A percentile compares a stretch with the other conserved stretches of the same genome.
These are phyloP conservation scores for Lentinula boryana DNA, from an alignment of 768 basidiomycete species.

Conservation along the genomic window DNA sequence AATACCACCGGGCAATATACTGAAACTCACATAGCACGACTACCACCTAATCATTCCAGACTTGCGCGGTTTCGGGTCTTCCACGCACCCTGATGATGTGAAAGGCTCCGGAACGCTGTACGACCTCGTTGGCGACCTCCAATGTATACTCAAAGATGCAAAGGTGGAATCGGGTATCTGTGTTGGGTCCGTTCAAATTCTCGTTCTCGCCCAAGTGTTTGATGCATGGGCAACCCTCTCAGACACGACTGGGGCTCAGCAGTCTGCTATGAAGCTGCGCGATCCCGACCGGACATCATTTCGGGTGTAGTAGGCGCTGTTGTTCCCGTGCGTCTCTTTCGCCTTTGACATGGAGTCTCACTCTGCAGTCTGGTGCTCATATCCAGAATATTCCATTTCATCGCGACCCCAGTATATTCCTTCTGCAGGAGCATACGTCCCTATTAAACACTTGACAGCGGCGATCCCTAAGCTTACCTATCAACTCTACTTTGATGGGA, in stretches of 20 bases:
- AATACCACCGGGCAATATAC: not conserved
- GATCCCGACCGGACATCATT: constrained; percentile 62
- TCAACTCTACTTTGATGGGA: constrained; percentile 53
- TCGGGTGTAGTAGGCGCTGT: constrained; percentile 50
- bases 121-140: constrained; percentile 58
- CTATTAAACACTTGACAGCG: constrained; percentile 32
- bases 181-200: constrained; percentile 44
- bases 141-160: constrained; percentile 53
- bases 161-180: constrained; percentile 45
- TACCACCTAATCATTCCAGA: constrained; percentile 61
- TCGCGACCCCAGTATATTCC: constrained; percentile 49
- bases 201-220: not conserved
- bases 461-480: constrained; percentile 53
- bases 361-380: not conserved
- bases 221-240: not conserved
- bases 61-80: constrained; percentile 66
- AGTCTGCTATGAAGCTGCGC: constrained; percentile 62
- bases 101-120: constrained; percentile 51
- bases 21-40: constrained; percentile 33
- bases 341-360: not conserved
- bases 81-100: constrained; percentile 59
- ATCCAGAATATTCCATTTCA: not conserved
- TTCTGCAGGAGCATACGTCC: constrained; percentile 37
- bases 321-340: constrained; percentile 44
- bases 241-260: constrained; percentile 78